Evolutionary conservation across 208 protist genomes (phyloP).

Genomic region (Crithidia bombi): DNA sequence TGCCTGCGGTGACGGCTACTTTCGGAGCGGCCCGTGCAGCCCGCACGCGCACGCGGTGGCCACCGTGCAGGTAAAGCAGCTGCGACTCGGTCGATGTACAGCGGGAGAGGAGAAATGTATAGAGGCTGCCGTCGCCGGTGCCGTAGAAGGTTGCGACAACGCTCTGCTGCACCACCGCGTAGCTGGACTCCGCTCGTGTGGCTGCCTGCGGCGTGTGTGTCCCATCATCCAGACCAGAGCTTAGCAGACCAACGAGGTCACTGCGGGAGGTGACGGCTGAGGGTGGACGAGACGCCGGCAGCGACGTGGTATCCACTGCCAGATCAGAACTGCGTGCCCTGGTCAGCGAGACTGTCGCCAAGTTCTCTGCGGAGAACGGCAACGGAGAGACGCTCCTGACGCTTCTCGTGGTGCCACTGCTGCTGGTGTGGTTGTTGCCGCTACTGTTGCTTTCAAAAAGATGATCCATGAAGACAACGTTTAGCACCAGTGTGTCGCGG

Average conservation of each 20-base stretch:
- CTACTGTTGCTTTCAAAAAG: conserved; percentile 19
- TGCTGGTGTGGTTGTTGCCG: background rate
- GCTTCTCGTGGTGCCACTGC: background rate
- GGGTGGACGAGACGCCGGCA: conserved; percentile 7
- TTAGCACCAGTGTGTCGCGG: conserved; percentile 32
- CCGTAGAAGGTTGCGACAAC: conserved; percentile 25
- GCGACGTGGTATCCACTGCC: background rate
- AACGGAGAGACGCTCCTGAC: background rate
- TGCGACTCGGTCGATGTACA: conserved; percentile 20
- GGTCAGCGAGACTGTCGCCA: conserved; percentile 14
- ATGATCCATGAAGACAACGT: conserved; percentile 33
- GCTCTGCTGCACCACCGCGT: conserved; percentile 38
- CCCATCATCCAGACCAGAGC: background rate
- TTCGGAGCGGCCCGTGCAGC: background rate
- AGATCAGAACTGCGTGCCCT: conserved; percentile 22
- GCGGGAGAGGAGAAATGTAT: conserved; percentile 31
- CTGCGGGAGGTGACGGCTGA: conserved; percentile 7
- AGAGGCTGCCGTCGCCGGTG: conserved; percentile 32
- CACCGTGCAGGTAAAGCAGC: conserved; percentile 39
- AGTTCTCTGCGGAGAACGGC: too few relatives aligned
- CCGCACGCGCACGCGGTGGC: conserved; percentile 24
- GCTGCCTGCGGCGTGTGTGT: background rate
- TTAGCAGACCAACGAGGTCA: conserved; percentile 8
- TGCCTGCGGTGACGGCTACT: background rate
- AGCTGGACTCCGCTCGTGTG: conserved; percentile 1